Conservation (phyloP, 176 grass and related monocot genomes). For the Chloris gayana region DNA sequence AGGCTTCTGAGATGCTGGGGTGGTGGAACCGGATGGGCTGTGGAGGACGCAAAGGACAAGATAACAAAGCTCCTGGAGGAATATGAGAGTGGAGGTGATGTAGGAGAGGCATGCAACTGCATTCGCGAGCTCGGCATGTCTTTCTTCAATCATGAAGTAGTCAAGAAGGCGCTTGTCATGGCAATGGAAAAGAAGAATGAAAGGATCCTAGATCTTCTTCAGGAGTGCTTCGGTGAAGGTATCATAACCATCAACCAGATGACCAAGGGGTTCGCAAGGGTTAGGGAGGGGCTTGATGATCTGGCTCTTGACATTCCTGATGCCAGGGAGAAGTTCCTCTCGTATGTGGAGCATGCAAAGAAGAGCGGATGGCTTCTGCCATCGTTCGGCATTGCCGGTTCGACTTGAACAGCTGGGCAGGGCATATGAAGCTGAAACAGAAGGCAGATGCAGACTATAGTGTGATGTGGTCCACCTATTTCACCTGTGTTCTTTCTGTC, state of each 20-base stretch:
- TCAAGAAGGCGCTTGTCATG: conserved; percentile 89
- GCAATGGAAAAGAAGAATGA: conserved; percentile 89
- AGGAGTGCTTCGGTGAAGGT: conserved; percentile 86
- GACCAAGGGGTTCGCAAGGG: conserved; percentile 91
- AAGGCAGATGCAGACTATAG: conserved; percentile 13
- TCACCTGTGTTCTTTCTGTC: conserved; percentile 34
- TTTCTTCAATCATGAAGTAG: conserved; percentile 97
- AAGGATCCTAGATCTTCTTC: conserved; percentile 63
- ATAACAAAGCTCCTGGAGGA: conserved; percentile 92
- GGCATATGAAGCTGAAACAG: conserved; percentile 33
- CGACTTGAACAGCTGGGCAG: conserved; percentile 36
- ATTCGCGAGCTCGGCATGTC: conserved; percentile 88
- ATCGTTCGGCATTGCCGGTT: conserved; percentile 36
- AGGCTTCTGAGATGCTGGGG: conserved; percentile 98
- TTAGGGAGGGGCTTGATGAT: conserved; percentile 85
- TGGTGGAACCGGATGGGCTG: conserved; percentile 73
- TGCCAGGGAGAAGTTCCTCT: conserved; percentile 76
- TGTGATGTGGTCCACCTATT: conserved; percentile 18
- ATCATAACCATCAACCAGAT: conserved; percentile 95
- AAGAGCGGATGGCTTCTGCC: conserved; percentile 75
- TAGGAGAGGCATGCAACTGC: conserved; percentile 89
- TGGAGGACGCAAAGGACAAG: conserved; percentile 95
- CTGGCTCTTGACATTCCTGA: conserved; percentile 93
- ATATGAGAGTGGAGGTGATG: conserved; percentile 81
- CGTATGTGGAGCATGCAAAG: conserved; percentile 59